Base-by-base conservation (phyloP, 129 eudicot species). In the Tagetes erecta region DNA sequence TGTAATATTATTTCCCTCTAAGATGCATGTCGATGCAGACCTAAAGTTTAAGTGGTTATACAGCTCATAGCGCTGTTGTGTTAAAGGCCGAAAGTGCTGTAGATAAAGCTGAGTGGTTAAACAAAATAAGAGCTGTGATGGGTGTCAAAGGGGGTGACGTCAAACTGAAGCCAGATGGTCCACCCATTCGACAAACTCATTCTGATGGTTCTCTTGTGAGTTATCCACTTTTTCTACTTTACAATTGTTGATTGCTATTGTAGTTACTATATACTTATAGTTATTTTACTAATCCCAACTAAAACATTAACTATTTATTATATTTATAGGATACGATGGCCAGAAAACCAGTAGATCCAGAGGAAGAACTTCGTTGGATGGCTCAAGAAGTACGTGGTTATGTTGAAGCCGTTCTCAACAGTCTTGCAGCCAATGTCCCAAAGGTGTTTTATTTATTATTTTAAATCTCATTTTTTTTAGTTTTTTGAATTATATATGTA, bases 331-430 rank as follows among this genome's bases (percentile, higher is more conserved):
- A 91, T 40, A 88, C 99, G 58, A 91, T 91, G 99, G 86, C 86
- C n/a, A 86, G 97, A 82, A 88, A 89, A 82, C 97, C 99, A 37
- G 97, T 89, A 35, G 97, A 95, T 71, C 99, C 99, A 0, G 99
- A 95, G 75, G 99, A 95, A 74, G 99, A 95, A 80, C 97, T 95
- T 64, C 87, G 97, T 41, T 95, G 99, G 99, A 95, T 95, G 99
- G 78, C 99, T 71, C 99, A 91, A 76, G 99, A 95, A 95, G 99
- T 95, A 75, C 96, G 99, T 45, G 97, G 97, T 76, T 95, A 95
- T 70, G 97, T 91, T 67, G 97, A 95, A 87, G 99, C 99, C 66
- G 99, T 95, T 80, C 91, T 95, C 31, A 91, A 95, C 78, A 95
- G 99, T 80, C 97, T 95, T 70, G 99, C 97, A 41, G 99, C 99